Evolutionary conservation across 441 rosid genomes (phyloP).

Genomic region (Daphne laureola): DNA sequence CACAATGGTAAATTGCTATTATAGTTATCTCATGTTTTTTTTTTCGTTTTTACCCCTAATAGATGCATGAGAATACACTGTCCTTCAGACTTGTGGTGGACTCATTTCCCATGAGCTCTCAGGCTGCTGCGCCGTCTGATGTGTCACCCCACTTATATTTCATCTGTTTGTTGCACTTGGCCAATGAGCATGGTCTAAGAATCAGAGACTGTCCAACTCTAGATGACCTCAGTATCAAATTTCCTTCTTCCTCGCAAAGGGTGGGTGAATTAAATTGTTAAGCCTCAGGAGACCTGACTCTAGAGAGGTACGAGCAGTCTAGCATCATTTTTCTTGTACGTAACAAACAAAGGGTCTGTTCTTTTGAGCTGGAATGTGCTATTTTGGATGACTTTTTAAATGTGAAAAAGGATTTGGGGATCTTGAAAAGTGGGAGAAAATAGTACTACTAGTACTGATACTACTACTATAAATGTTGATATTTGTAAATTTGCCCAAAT

Average conservation of each 20-base stretch:
- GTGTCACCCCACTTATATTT: constrained; percentile 29
- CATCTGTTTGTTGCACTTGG: constrained; percentile 29
- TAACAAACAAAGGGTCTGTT: no score
- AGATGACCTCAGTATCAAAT: constrained; percentile 25
- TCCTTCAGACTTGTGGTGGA: constrained; percentile 19
- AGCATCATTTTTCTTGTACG: no score
- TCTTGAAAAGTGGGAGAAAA: no score
- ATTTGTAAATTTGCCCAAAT: no score
- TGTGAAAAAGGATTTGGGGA: no score
- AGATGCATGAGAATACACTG: neutral
- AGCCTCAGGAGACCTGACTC: neutral
- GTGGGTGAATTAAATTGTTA: constrained; percentile 2
- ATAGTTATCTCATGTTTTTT: neutral
- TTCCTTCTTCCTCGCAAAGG: constrained; percentile 10
- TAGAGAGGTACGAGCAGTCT: no score
- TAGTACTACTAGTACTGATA: no score
- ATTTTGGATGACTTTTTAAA: no score
- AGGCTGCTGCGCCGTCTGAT: constrained; percentile 18
- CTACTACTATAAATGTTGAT: no score
- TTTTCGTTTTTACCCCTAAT: neutral
- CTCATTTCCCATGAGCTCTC: constrained; percentile 18
- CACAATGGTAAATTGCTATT: neutral
- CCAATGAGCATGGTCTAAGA: constrained; percentile 26
- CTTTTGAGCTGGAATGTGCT: no score
- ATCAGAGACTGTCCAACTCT: constrained; percentile 17